Conservation (phyloP, 192 early-diverging fungal genomes). For the Backusella sp. region DNA sequence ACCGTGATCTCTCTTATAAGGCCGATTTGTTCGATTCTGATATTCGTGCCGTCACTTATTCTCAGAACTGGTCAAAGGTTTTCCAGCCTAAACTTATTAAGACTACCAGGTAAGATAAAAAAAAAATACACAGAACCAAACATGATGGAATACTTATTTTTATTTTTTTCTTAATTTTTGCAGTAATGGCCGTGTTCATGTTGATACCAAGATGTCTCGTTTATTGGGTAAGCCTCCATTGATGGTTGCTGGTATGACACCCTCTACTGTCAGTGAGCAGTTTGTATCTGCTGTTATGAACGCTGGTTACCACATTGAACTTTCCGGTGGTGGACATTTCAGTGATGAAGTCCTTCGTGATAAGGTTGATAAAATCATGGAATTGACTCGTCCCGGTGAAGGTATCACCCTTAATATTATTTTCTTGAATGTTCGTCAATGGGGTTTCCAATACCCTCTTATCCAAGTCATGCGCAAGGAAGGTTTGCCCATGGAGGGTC, state of each 20-base stretch:
- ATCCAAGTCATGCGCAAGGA: slow-evolving; percentile 77
- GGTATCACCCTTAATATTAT: slow-evolving; percentile 92
- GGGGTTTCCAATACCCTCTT: slow-evolving; percentile 90
- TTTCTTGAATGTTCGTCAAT: slow-evolving; percentile 87
- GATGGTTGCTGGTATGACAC: slow-evolving; percentile 97
- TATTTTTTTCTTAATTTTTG: neutral
- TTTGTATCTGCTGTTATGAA: slow-evolving; percentile 87
- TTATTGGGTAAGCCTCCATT: slow-evolving; percentile 86
- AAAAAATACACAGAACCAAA: neutral
- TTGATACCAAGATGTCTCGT: slow-evolving; percentile 85
- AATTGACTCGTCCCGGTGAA: slow-evolving; percentile 68
- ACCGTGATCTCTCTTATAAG: slow-evolving; percentile 67
- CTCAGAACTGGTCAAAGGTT: slow-evolving; percentile 82
- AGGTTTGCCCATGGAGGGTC: slow-evolving; percentile 85
- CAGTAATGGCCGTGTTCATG: slow-evolving; percentile 67
- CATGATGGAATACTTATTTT: neutral
- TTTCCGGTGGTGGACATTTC: slow-evolving; percentile 91
- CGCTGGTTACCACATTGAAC: slow-evolving; percentile 88
- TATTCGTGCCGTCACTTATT: slow-evolving; percentile 67
- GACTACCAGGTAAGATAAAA: slow-evolving; percentile 42
- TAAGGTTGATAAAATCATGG: slow-evolving; percentile 75
- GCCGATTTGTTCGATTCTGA: slow-evolving; percentile 79
- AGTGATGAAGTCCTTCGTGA: slow-evolving; percentile 64
- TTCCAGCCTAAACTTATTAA: slow-evolving; percentile 85
- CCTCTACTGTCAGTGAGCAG: slow-evolving; percentile 72